Base-by-base conservation (phyloP, 2,329 filamentous ascomycete species). In the Ophiostoma montium region DNA sequence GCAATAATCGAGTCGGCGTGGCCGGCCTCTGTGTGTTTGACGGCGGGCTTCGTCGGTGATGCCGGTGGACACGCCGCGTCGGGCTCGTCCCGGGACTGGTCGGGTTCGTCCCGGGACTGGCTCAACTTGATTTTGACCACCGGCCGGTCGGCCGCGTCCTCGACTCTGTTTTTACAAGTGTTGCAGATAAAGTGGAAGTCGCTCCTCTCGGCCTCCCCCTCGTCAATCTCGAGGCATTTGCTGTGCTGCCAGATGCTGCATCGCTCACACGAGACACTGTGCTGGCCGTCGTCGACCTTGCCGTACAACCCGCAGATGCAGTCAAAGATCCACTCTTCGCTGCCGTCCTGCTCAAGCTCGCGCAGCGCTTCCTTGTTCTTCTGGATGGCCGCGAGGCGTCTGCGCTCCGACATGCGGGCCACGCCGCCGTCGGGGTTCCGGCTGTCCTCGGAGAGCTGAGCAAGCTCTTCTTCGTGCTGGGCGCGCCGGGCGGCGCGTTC, bases 201-300 rank as follows among this genome's bases (percentile, higher is more conserved):
- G 1, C 86, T 79, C 43, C 80, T 74, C 55, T 95, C 90, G 1
- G 88, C 89, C 54, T 89, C 84, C 52, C 75, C 69, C 58, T 94
- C 77, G 42, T 76, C 75, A 54, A 96, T 84, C 36, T 82, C 83
- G 52, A 95, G 76, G 61, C 92, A 98, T 58, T 84, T 86, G 70
- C 88, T 94, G 61, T 98, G 92, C 62, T 96, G 90, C 92, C 92
- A 98, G 44, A 94, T 82, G 61, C 83, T 94, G 70, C 92, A 98
- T 56, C 74, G 81, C 61, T 98, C 92, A 65, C 92, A 98, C 27
- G 89, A 85, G 55, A 98, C 81, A 62, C 88, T 95, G 61, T 95
- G 89, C 8, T 86, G 83, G 33, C 92, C 92, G 62, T 96, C 92
- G 58, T 98, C 92, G 52, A 95, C 86, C 57, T 94, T 83, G 19